These are phyloP conservation scores for Carpinus fangiana DNA, from an alignment of 306 rosid genomes.

Conservation along the genomic window DNA sequence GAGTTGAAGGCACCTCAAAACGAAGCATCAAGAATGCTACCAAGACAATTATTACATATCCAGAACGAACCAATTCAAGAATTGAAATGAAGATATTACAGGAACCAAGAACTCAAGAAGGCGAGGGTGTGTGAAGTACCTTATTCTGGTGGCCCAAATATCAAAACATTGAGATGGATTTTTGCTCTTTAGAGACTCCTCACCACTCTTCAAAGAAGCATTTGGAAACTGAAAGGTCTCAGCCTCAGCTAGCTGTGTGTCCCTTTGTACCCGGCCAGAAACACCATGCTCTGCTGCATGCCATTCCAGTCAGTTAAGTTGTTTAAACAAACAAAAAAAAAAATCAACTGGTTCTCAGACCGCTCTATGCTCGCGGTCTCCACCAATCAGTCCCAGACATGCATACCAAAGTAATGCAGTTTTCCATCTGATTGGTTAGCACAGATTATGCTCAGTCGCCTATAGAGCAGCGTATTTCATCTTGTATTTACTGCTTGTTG, in stretches of 20 bases:
- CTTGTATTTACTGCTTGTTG: background rate
- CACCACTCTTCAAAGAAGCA: background rate
- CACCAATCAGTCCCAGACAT: background rate
- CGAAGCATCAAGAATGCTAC: background rate
- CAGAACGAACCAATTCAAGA: background rate
- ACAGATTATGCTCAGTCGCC: background rate
- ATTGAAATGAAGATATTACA: background rate
- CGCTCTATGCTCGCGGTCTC: background rate
- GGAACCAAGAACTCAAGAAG: background rate
- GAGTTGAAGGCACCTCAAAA: no score
- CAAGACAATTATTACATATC: background rate
- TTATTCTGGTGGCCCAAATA: background rate
- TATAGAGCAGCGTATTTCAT: background rate
- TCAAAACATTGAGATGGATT: background rate
- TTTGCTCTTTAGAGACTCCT: background rate
- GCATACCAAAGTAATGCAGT: no score
- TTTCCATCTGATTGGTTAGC: background rate
- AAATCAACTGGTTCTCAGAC: background rate
- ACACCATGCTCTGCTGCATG: background rate
- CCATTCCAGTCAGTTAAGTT: background rate
- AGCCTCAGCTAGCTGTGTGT: no score
- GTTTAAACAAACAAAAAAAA: background rate
- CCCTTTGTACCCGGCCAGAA: background rate
- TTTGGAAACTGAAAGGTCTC: background rate
- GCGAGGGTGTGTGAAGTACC: background rate